These are phyloP conservation scores for Parathielavia appendiculata DNA, from an alignment of 495 filamentous ascomycete species.

Conservation along the genomic window DNA sequence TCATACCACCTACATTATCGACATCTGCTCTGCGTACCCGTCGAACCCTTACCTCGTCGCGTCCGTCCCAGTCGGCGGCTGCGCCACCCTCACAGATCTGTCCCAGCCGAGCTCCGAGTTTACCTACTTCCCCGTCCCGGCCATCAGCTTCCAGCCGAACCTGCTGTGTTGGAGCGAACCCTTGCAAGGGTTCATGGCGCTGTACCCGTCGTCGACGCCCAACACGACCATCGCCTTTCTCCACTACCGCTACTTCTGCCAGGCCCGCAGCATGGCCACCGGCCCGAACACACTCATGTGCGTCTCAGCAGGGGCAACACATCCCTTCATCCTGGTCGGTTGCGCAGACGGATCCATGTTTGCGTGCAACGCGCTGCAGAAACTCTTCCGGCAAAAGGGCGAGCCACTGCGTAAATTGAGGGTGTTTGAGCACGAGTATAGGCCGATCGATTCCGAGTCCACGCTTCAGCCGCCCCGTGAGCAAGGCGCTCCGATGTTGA, in stretches of 20 bases:
- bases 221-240: slow-evolving; percentile 45
- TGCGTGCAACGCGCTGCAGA: slow-evolving; percentile 43
- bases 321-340: slow-evolving; percentile 43
- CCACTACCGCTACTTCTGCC: slow-evolving; percentile 42
- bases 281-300: slow-evolving; percentile 41
- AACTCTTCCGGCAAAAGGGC: slow-evolving; percentile 40
- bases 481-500: background rate
- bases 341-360: slow-evolving; percentile 44
- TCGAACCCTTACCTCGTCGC: slow-evolving; percentile 43
- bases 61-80: slow-evolving; percentile 44
- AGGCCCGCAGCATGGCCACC: slow-evolving; percentile 43
- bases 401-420: slow-evolving; percentile 41
- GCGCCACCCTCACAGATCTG: slow-evolving; percentile 42
- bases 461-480: background rate
- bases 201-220: slow-evolving; percentile 42
- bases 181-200: slow-evolving; percentile 42
- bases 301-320: slow-evolving; percentile 39
- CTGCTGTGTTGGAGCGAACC: slow-evolving; percentile 44
- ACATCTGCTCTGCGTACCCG: slow-evolving; percentile 45
- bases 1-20: slow-evolving; percentile 43
- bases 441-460: slow-evolving; percentile 15
- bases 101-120: slow-evolving; percentile 41
- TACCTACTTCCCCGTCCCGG: slow-evolving; percentile 42
- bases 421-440: slow-evolving; percentile 45
- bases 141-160: slow-evolving; percentile 45